Base-by-base conservation (phyloP, 495 filamentous ascomycete genomes). In the Annulohypoxylon bovei region DNA sequence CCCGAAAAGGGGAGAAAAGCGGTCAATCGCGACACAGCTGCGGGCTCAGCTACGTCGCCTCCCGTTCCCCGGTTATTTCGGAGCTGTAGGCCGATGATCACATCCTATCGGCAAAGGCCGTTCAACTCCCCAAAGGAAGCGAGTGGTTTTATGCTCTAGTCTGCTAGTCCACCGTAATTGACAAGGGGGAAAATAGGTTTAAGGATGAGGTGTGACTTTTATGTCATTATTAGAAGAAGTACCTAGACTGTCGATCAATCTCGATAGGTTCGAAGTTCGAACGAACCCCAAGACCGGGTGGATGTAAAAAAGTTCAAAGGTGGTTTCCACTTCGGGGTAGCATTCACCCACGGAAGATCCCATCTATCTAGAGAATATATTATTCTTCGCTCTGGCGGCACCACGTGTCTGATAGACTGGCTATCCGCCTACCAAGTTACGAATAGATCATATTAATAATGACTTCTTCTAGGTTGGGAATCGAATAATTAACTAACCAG, bases 181-280 rank as follows among this genome's bases (percentile, higher is more conserved):
- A n/a, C 9, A 50, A 27, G 23, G 33, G 14, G 9, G 7, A 28
- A 6, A 12, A 50, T 28, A 6, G 4, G 23, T 28, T 6, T 14
- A n/a, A 5, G 23, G 23, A 23, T 9, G 46, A 28, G 7, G 23
- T 6, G 23, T 42, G 39, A 18, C 39, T 18, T 42, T n/a, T 42
- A 18, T 7, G 39, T 20, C 39, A 42, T 42, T 42, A 7, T 42
- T 16, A 20, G 39, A 42, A 42, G 39, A 42, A 16, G 39, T 42
- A n/a, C n/a, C n/a, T n/a, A 42, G 39, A 16, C n/a, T 42, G 39
- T 42, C 39, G 39, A 42, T 42, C 39, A 7, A 42, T 42, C 39
- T 42, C n/a, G 39, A 42, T 42, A 42, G 39, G 39, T 42, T 42
- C 39, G 39, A n/a, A n/a, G n/a, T n/a, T n/a, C n/a, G n/a, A n/a